Evolutionary conservation across 495 filamentous ascomycete genomes (phyloP).

Genomic region (Tuber microsphaerosporum): DNA sequence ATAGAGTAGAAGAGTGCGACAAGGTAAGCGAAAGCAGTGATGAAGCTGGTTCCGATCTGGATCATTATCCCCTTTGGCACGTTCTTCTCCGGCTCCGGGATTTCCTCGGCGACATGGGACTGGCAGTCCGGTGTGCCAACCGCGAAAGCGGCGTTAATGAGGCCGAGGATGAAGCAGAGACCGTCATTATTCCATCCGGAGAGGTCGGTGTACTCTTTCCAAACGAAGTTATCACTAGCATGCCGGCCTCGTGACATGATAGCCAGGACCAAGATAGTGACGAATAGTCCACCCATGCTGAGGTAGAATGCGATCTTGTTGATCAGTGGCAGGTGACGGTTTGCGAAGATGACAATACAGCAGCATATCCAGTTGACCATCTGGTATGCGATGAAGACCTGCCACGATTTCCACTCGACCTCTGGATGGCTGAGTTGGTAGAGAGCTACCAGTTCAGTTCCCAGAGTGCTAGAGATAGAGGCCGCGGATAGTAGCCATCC

Average conservation of each 20-base stretch:
- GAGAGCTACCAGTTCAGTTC: conserved; percentile 62
- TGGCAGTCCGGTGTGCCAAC: conserved; percentile 73
- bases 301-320: conserved; percentile 63
- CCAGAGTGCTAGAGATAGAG: conserved; percentile 60
- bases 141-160: conserved; percentile 79
- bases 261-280: conserved; percentile 67
- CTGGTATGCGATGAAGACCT: conserved; percentile 65
- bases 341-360: conserved; percentile 60
- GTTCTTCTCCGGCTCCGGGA: conserved; percentile 59
- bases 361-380: conserved; percentile 61
- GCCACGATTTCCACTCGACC: conserved; percentile 60
- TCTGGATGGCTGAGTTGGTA: conserved; percentile 64
- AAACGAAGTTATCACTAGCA: conserved; percentile 55
- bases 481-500: conserved; percentile 64
- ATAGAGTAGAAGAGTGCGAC: conserved; percentile 68
- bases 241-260: conserved; percentile 61
- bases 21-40: conserved; percentile 63
- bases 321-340: conserved; percentile 59
- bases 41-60: conserved; percentile 55
- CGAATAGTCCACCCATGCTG: conserved; percentile 59
- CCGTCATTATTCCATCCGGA: conserved; percentile 63
- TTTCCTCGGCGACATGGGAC: conserved; percentile 75
- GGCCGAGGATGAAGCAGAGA: conserved; percentile 70
- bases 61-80: conserved; percentile 58
- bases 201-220: conserved; percentile 58